Evolutionary conservation across 1,139 yeast species (phyloP), one percentile per base, ranked within the genome.

Genomic region (Arxiozyma telluris): DNA sequence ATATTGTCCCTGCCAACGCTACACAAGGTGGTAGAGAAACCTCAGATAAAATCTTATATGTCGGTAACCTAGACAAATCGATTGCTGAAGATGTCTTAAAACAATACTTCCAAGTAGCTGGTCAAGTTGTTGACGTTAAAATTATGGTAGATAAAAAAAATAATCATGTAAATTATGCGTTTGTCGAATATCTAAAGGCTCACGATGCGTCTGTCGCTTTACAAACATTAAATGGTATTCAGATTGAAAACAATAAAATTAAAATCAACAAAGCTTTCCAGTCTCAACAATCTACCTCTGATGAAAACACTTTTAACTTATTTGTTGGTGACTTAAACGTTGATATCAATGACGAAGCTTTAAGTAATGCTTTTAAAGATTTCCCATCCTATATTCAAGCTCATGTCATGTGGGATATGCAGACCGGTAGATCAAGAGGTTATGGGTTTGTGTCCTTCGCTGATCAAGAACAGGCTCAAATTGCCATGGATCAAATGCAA

Each of bases 381-480:
- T 87, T 81, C 67, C 74, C 75, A 22, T 79, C 90, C 4, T 73
- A 87, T 63, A 74, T 82, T 52, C 95, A 88, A 67, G 96, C 96
- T 20, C 91, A 89, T 62, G 96, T 90, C 44, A 90, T 90, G 96
- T 89, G 96, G 96, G 96, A 90, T 69, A 88, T 88, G 95, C 91
- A 86, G 67, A 87, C 95, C 23, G 91, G 95, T 42, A 76, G 96
- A 67, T 87, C 95, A 5, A 77, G 96, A 71, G 96, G 96, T 22
- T 90, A 89, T 66, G 96, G 96, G 1, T 90, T 90, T 71, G 95
- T 87, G n/a, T 84, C 95, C 1, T 90, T 89, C 65, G 70, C 75
- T 23, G 78, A 77, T 39, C 81, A 78, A 55, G 70, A 73, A 15
- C 94, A 88, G 59, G 96, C 96, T 1, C 88, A 84, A 61, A 70